Conservation (phyloP, 106 monocot species). For the Vanilla planifolia region DNA sequence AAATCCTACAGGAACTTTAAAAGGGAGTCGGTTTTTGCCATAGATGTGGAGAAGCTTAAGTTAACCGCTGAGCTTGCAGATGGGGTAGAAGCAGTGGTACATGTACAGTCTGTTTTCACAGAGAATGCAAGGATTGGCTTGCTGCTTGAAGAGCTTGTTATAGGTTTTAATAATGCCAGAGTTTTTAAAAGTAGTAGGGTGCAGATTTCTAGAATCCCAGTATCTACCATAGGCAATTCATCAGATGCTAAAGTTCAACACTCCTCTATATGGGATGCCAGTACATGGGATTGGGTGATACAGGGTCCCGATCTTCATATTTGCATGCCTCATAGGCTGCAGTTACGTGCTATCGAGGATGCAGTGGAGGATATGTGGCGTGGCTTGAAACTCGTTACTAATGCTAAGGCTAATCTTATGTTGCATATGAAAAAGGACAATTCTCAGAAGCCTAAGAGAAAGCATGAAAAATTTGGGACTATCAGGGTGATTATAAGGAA, state of each 20-base stretch:
- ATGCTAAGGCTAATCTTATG: constrained; percentile 49
- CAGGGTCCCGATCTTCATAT: constrained; percentile 77
- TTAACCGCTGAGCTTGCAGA: constrained; percentile 89
- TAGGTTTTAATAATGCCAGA: constrained; percentile 66
- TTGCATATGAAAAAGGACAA: constrained; percentile 43
- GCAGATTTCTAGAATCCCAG: constrained; percentile 90
- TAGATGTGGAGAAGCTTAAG: constrained; percentile 77
- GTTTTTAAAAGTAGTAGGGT: constrained; percentile 78
- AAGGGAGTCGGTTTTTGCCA: constrained; percentile 71
- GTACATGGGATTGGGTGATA: constrained; percentile 85
- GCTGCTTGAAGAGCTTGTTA: constrained; percentile 61
- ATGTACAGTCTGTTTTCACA: constrained; percentile 89
- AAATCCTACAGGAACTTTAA: constrained; percentile 47
- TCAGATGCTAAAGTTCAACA: constrained; percentile 39
- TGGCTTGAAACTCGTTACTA: constrained; percentile 61
- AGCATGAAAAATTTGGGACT: constrained; percentile 57
- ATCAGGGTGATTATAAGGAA: constrained; percentile 66
- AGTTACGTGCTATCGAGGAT: constrained; percentile 96
- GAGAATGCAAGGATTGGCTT: constrained; percentile 94
- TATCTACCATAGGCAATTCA: constrained; percentile 29
- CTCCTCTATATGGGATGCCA: constrained; percentile 51
- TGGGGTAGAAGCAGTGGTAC: constrained; percentile 74
- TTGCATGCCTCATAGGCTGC: constrained; percentile 85
- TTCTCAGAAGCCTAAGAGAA: constrained; percentile 50
- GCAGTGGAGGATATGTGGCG: constrained; percentile 88